A percentile compares a stretch with the other conserved stretches of the same genome.
These are phyloP conservation scores for Boletus pseudopeckii DNA, from an alignment of 768 basidiomycete species.

Conservation along the genomic window DNA sequence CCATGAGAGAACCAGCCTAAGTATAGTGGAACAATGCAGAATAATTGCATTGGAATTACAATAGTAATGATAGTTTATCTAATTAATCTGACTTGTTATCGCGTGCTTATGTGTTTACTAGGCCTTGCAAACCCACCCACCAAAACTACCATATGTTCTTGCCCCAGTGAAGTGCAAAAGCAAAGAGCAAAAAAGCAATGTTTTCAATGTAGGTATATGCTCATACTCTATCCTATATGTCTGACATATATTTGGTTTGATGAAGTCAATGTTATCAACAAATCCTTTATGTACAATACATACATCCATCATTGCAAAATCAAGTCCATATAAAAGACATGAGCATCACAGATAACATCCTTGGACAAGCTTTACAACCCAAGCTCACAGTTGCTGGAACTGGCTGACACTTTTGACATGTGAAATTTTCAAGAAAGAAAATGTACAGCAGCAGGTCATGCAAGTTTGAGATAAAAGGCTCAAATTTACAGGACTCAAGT, in stretches of 20 bases:
- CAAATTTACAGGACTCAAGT: constrained; percentile 73
- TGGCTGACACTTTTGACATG: constrained; percentile 66
- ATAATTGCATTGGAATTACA: no score
- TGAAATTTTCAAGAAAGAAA: constrained; percentile 72
- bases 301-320: constrained; percentile 95
- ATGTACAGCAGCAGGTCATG: constrained; percentile 50
- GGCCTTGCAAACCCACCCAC: no score
- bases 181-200: no score
- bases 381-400: constrained; percentile 75
- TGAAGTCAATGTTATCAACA: constrained; percentile 86
- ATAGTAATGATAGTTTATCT: no score
- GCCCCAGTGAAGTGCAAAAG: no score
- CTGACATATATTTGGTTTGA: constrained; percentile 54
- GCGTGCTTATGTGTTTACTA: no score
- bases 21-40: no score
- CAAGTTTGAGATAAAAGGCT: constrained; percentile 78
- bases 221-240: neutral
- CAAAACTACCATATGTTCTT: no score
- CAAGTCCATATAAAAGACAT: constrained; percentile 91
- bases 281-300: constrained; percentile 94
- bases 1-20: no score
- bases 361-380: constrained; percentile 84
- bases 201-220: constrained; percentile 69
- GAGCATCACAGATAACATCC: constrained; percentile 83
- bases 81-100: no score